phyloP scores from a whole-genome alignment of 2,329 filamentous ascomycete genomes.

The Podosphaera xanthii region DNA sequence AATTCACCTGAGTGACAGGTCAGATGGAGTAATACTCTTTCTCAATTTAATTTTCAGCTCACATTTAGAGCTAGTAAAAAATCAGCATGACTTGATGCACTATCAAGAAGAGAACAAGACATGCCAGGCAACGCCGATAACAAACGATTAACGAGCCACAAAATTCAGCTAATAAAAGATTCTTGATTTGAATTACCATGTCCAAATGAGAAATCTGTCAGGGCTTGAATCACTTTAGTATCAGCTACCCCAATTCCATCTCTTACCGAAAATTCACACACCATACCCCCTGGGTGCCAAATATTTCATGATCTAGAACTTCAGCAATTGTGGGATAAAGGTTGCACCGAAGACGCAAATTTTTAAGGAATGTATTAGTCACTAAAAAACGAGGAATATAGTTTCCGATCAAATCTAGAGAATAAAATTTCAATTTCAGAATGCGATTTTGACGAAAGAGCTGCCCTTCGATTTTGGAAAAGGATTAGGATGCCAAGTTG shows the following conservation, averaged over 20 bases:
- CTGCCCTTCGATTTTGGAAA: not conserved
- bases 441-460: not conserved
- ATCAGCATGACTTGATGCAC: not conserved
- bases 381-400: not conserved
- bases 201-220: not conserved
- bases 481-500: not conserved
- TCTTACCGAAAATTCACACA: not conserved
- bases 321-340: not conserved
- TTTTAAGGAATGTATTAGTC: not conserved
- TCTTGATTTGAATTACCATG: not conserved
- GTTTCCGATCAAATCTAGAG: not conserved
- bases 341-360: not conserved
- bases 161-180: slow-evolving; percentile 1
- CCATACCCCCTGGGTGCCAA: not conserved
- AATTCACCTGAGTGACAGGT: not conserved
- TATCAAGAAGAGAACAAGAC: not conserved
- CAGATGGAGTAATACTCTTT: not conserved
- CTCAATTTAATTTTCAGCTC: not conserved
- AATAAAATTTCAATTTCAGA: not conserved
- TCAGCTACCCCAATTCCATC: not conserved
- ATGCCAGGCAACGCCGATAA: not conserved
- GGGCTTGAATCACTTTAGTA: not conserved
- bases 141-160: not conserved
- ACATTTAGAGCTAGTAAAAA: not conserved
- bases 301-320: not conserved